Evolutionary conservation across 257 asterid species (phyloP).

Genomic region (Nicotiana paniculata): DNA sequence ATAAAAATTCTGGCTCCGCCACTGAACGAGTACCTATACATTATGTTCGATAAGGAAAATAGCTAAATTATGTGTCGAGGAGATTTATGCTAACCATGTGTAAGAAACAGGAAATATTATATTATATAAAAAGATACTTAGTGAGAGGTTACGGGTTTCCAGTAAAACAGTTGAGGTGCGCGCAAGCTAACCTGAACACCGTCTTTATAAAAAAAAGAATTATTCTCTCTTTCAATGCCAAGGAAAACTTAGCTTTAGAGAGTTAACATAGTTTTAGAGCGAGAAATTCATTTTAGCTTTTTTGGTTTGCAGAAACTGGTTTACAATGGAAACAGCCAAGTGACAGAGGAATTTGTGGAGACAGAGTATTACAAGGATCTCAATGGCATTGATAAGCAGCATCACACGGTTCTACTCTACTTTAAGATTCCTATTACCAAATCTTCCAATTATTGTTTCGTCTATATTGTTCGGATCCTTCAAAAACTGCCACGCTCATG

Average conservation of each 20-base stretch:
- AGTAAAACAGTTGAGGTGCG: too few relatives aligned
- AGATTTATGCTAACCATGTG: too few relatives aligned
- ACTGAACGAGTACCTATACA: background rate
- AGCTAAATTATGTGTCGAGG: too few relatives aligned
- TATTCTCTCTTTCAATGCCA: background rate
- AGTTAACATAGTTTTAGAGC: background rate
- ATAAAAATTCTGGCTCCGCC: too few relatives aligned
- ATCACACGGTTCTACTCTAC: conserved; percentile 63
- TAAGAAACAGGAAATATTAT: too few relatives aligned
- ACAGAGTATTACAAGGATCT: conserved; percentile 90
- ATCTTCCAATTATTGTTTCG: background rate
- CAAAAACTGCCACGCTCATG: background rate
- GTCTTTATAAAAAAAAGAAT: too few relatives aligned
- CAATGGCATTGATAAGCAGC: conserved; percentile 64
- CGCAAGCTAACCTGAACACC: too few relatives aligned
- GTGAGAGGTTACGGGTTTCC: too few relatives aligned
- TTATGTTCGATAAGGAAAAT: background rate
- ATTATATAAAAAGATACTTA: too few relatives aligned
- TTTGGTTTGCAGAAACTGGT: conserved; percentile 49
- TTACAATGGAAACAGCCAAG: conserved; percentile 35
- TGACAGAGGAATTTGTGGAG: conserved; percentile 61
- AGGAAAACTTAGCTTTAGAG: background rate
- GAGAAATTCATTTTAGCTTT: background rate
- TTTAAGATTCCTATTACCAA: background rate
- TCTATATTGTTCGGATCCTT: background rate